phyloP scores from a whole-genome alignment of 106 monocot genomes.

The Platanthera zijinensis region DNA sequence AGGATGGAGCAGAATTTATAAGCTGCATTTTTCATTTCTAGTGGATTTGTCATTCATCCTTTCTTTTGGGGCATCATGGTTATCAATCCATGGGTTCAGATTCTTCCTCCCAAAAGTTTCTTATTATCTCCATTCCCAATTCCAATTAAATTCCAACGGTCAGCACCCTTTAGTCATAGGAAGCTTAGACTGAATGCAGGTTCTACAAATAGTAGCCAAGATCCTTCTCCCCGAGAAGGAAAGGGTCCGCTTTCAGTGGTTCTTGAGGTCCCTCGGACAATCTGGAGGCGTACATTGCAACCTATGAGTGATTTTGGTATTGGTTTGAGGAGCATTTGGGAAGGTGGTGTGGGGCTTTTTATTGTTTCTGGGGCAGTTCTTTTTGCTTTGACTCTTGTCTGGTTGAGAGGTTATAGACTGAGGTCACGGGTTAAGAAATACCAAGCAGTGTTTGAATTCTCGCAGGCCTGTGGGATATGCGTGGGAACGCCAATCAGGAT shows the following conservation, averaged over 20 bases:
- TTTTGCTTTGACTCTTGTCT: constrained; percentile 56
- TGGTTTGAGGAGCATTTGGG: constrained; percentile 71
- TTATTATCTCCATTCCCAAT: background rate
- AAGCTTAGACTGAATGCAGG: background rate
- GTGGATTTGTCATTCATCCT: background rate
- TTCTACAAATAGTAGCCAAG: background rate
- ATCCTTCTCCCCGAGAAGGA: constrained; percentile 12
- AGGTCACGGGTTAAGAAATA: constrained; percentile 70
- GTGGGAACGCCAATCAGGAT: constrained; percentile 83
- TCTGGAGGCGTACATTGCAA: constrained; percentile 48
- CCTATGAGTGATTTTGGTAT: constrained; percentile 70
- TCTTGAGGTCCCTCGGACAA: constrained; percentile 42
- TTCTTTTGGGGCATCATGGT: background rate
- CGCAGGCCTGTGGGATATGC: constrained; percentile 75
- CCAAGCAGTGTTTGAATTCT: constrained; percentile 68
- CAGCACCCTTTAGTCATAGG: background rate
- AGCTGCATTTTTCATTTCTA: background rate
- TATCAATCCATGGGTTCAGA: background rate
- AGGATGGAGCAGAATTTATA: background rate
- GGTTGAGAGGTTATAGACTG: constrained; percentile 61
- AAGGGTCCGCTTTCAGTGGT: constrained; percentile 31
- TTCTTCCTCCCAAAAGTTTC: background rate
- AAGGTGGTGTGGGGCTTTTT: constrained; percentile 83
- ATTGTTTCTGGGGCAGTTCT: constrained; percentile 63
- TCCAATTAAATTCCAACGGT: background rate